Base-by-base conservation (phyloP, 139 green algal species). In the Tetraselmis striata region DNA sequence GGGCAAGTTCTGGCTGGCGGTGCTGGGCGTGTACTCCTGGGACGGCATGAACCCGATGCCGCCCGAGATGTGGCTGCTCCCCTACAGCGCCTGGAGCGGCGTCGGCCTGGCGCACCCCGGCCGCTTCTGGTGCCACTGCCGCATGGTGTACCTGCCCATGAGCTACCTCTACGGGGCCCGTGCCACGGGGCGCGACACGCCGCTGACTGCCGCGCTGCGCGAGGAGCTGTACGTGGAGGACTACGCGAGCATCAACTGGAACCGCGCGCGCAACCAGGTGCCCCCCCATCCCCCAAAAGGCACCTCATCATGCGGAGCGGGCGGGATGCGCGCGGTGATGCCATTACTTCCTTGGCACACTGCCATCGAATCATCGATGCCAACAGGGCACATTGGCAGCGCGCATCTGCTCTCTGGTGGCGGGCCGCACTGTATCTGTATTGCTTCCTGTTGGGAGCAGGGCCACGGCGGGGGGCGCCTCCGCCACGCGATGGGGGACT, bases 121-220 rank as follows among this genome's bases (percentile, higher is more conserved):
- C 0, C 89, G 97, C 59, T 98, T 98, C 85, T 99, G 97, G 97
- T 99, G 97, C 89, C 97, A 99, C 86, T 99, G 96, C 88, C 90
- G 96, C 82, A 97, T 97, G 96, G 95, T 99, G 32, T 99, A 99
- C 90, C 91, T 99, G 58, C 97, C 97, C 77, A 99, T 99, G 97
- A 94, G 89, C 79, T 99, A 99, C 82, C 77, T 98, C 32, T 99
- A 99, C 82, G 96, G 96, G 31, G 81, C 84, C 77, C 85, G 96
- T 0, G 92, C 84, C 75, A 95, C 89, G 1, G 89, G 86, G 78
- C 87, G 89, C 79, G 80, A 86, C 59, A 96, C 91, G 5, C 79
- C 83, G 0, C 84, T 96, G 22, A 89, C 80, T 0, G 76, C 83
- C 0, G 78, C 79, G 23, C 85, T 97, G 59, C 82, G 85, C 24